Evolutionary conservation across 371 early-diverging fungal species (phyloP).

Genomic region (Parasitella parasitica): DNA sequence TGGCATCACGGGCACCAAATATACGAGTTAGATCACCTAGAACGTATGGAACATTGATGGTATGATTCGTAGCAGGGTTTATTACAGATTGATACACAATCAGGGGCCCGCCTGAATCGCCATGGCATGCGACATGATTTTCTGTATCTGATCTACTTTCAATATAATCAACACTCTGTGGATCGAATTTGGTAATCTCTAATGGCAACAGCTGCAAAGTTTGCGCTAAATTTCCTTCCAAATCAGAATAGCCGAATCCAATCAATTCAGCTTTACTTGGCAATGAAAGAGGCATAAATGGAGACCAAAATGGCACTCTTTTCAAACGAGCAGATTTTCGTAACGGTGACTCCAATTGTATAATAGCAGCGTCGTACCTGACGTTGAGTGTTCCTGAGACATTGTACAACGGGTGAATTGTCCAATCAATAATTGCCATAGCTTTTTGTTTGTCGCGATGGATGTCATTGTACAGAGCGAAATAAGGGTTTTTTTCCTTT

Average conservation of each 20-base stretch:
- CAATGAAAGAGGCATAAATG: not conserved
- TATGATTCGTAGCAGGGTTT: not conserved
- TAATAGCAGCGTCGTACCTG: slow-evolving; percentile 41
- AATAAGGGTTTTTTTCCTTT: slow-evolving; percentile 14
- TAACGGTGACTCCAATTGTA: slow-evolving; percentile 29
- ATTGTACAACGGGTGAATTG: slow-evolving; percentile 39
- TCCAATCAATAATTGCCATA: slow-evolving; percentile 30
- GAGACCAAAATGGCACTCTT: slow-evolving; percentile 37
- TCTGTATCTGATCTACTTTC: slow-evolving; percentile 27
- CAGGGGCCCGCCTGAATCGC: slow-evolving; percentile 42
- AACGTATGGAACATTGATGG: slow-evolving; percentile 17
- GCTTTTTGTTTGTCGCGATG: slow-evolving; percentile 25
- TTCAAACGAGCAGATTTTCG: slow-evolving; percentile 17
- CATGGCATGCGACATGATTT: slow-evolving; percentile 37
- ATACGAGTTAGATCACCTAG: slow-evolving; percentile 37
- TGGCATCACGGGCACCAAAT: slow-evolving; percentile 38
- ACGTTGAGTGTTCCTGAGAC: slow-evolving; percentile 19
- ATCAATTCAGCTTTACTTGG: slow-evolving; percentile 26
- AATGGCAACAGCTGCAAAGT: slow-evolving; percentile 24
- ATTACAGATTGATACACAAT: slow-evolving; percentile 14
- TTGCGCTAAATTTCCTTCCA: slow-evolving; percentile 19
- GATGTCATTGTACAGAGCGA: slow-evolving; percentile 14
- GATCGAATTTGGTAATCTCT: slow-evolving; percentile 23
- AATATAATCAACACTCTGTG: slow-evolving; percentile 7
- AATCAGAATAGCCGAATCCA: slow-evolving; percentile 35